Evolutionary conservation across 345 rosid species (phyloP).

Genomic region (Gossypium sturtianum): DNA sequence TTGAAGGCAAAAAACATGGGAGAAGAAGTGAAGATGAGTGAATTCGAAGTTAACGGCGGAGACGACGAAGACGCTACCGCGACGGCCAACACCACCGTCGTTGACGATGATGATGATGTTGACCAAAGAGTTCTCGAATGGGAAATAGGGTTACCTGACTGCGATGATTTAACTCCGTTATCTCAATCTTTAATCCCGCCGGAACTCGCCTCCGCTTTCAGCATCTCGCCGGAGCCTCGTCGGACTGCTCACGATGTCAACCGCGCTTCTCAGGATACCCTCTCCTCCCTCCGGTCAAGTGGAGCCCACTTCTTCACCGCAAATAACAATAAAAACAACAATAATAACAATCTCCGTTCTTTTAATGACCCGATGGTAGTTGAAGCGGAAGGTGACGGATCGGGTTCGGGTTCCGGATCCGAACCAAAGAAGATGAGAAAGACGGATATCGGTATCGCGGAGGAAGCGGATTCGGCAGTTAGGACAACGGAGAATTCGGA

Average conservation of each 20-base stretch:
- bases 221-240: conserved; percentile 55
- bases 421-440: conserved; percentile 58
- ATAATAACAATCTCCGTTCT: conserved; percentile 32
- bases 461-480: conserved; percentile 76
- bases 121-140: conserved; percentile 67
- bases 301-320: conserved; percentile 27
- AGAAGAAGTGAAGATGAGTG: conserved; percentile 39
- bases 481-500: conserved; percentile 45
- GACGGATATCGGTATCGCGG: conserved; percentile 43
- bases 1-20: conserved; percentile 20
- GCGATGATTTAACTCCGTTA: conserved; percentile 68
- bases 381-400: conserved; percentile 49
- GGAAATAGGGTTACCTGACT: conserved; percentile 81
- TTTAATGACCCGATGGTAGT: conserved; percentile 28
- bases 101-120: conserved; percentile 32
- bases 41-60: conserved; percentile 24
- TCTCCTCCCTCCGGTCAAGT: conserved; percentile 45
- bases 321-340: conserved; percentile 16
- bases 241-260: conserved; percentile 57
- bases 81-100: conserved; percentile 4
- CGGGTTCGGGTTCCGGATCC: conserved; percentile 46
- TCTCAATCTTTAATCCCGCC: conserved; percentile 58
- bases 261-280: conserved; percentile 63
- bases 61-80: conserved; percentile 25
- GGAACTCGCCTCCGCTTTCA: conserved; percentile 83